phyloP scores from a whole-genome alignment of 106 monocot species.

The Ottelia alismoides region DNA sequence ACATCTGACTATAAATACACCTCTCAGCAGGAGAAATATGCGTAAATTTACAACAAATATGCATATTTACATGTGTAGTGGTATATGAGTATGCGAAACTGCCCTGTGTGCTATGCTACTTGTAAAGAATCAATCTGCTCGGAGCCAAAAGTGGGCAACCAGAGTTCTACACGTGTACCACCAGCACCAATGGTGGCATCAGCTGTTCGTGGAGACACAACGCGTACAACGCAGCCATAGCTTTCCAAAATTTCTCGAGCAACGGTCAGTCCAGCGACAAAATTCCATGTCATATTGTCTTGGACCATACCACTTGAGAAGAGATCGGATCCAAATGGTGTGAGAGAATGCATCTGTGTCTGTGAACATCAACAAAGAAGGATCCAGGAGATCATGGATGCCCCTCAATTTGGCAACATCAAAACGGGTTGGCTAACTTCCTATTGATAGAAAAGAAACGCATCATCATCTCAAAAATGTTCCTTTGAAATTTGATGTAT shows the following conservation, averaged over 20 bases:
- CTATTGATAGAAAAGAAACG: no score
- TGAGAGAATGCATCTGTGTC: conserved; percentile 71
- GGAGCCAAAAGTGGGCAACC: conserved; percentile 45
- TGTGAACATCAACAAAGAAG: conserved; percentile 15
- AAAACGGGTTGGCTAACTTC: background rate
- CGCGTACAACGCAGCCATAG: conserved; percentile 79
- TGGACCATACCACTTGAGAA: conserved; percentile 40
- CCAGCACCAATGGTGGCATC: conserved; percentile 50
- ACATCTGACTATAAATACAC: no score
- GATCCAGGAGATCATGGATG: background rate
- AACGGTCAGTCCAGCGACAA: conserved; percentile 70
- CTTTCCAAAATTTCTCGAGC: conserved; percentile 87
- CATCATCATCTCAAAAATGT: no score
- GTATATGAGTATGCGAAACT: no score
- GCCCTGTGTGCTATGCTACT: conserved; percentile 18
- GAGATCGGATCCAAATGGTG: conserved; percentile 68
- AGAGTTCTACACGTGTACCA: conserved; percentile 74
- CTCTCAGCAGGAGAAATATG: no score
- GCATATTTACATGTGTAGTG: no score
- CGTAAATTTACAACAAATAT: no score
- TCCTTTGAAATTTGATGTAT: no score
- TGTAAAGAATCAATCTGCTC: conserved; percentile 3
- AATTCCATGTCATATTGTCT: conserved; percentile 95
- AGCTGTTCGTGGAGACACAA: conserved; percentile 45
- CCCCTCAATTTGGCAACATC: background rate